A percentile compares a stretch with the other conserved stretches of the same genome.
Evolutionary conservation across 495 filamentous ascomycete genomes (phyloP).

Genomic region (Darksidea phi): DNA sequence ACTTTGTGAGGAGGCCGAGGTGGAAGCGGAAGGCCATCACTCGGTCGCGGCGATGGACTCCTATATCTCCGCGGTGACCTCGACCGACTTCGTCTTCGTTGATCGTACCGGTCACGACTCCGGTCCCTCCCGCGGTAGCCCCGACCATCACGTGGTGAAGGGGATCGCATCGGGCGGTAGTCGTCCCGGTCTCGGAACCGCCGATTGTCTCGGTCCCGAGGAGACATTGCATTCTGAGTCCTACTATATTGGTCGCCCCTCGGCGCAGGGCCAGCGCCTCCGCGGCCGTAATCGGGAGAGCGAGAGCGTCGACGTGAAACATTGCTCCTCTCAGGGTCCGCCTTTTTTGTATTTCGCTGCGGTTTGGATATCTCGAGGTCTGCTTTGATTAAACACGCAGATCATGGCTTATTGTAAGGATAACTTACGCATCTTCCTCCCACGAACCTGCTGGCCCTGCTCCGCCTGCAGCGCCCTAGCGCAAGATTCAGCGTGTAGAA

Average conservation of each 20-base stretch:
- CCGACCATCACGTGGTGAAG: constrained; percentile 49
- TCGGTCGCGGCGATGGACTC: constrained; percentile 64
- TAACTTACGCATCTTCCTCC: constrained; percentile 86
- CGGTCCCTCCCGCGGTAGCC: constrained; percentile 21
- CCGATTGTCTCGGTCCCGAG: constrained; percentile 33
- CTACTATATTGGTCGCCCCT: constrained; percentile 40
- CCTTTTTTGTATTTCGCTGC: constrained; percentile 69
- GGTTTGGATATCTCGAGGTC: constrained; percentile 93
- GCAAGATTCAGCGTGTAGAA: constrained; percentile 72
- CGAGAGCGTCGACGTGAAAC: constrained; percentile 57
- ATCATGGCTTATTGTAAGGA: neutral
- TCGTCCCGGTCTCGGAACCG: constrained; percentile 56
- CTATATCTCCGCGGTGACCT: constrained; percentile 61
- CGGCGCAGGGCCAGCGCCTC: constrained; percentile 36
- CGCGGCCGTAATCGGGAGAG: constrained; percentile 67
- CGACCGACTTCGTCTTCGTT: constrained; percentile 46
- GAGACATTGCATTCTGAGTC: constrained; percentile 28
- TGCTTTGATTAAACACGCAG: constrained; percentile 42
- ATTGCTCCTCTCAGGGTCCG: constrained; percentile 45
- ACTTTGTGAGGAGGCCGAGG: constrained; percentile 71
- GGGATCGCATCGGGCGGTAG: constrained; percentile 63
- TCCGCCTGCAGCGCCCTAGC: constrained; percentile 69
- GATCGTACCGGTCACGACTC: constrained; percentile 54
- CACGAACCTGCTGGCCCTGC: constrained; percentile 74
- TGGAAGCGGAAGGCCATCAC: constrained; percentile 67